These are phyloP conservation scores for Aureobasidium pullulans DNA, from an alignment of 2,329 filamentous ascomycete genomes.

Conservation along the genomic window DNA sequence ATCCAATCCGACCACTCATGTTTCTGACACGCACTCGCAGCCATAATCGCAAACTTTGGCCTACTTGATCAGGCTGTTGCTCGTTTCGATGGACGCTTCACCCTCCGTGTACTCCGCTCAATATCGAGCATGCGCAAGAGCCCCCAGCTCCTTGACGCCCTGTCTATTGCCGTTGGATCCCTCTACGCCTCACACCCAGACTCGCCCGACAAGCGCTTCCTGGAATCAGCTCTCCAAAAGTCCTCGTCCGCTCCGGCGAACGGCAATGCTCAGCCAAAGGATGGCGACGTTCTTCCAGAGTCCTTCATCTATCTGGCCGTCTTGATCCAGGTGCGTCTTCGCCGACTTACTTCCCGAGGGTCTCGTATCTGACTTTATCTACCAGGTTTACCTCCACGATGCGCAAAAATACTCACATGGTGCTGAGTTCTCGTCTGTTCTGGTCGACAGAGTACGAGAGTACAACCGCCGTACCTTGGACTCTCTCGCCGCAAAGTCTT, in stretches of 20 bases:
- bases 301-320: constrained; percentile 32
- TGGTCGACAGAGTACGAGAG: constrained; percentile 77
- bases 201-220: constrained; percentile 13
- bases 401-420: constrained; percentile 73
- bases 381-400: constrained; percentile 82
- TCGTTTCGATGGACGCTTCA: constrained; percentile 91
- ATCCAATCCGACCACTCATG: background rate
- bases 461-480: constrained; percentile 92
- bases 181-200: constrained; percentile 15
- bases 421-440: constrained; percentile 71
- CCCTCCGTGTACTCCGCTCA: constrained; percentile 84
- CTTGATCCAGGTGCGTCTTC: constrained; percentile 25
- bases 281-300: constrained; percentile 26
- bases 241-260: constrained; percentile 11
- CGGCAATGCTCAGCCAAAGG: constrained; percentile 16
- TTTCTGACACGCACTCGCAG: constrained; percentile 40
- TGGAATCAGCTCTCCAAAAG: constrained; percentile 15
- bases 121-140: constrained; percentile 95
- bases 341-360: background rate
- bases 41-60: constrained; percentile 90
- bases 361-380: background rate
- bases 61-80: constrained; percentile 86
- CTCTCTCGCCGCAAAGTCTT: constrained; percentile 87
- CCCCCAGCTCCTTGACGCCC: constrained; percentile 29
- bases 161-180: constrained; percentile 20